Evolutionary conservation across 768 basidiomycete species (phyloP).

Genomic region (Serendipita sp.): DNA sequence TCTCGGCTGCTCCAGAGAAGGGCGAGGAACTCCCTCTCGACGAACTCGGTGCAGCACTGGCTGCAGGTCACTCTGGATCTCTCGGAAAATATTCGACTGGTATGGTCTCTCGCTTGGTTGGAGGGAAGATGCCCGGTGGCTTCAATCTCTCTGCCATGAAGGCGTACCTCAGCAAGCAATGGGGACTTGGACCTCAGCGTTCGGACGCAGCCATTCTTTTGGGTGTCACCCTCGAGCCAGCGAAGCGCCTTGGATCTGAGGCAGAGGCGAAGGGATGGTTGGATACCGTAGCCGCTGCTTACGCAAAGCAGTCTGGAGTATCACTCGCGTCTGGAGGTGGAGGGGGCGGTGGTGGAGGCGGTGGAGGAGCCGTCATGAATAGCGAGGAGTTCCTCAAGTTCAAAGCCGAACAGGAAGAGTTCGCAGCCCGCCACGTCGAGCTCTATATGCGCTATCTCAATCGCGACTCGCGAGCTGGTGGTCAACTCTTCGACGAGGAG

Average conservation of each 20-base stretch:
- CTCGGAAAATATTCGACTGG: constrained; percentile 90
- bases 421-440: constrained; percentile 86
- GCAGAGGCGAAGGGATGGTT: constrained; percentile 89
- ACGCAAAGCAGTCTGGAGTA: constrained; percentile 82
- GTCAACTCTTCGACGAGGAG: constrained; percentile 76
- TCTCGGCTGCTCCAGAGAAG: constrained; percentile 90
- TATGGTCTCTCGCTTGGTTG: constrained; percentile 78
- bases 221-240: constrained; percentile 82
- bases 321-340: constrained; percentile 56
- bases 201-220: constrained; percentile 82
- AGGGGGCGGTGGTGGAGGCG: constrained; percentile 38
- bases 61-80: constrained; percentile 63
- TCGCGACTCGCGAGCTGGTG: constrained; percentile 84
- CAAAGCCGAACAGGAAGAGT: constrained; percentile 82
- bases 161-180: constrained; percentile 72
- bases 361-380: constrained; percentile 81
- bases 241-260: constrained; percentile 85
- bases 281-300: constrained; percentile 65
- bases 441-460: constrained; percentile 94
- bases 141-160: constrained; percentile 92
- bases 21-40: constrained; percentile 94
- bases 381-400: constrained; percentile 97
- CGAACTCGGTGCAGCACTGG: constrained; percentile 78
- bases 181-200: constrained; percentile 87
- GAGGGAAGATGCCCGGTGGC: constrained; percentile 96